Base-by-base conservation (phyloP, 257 asterid genomes). In the Perilla frutescens region DNA sequence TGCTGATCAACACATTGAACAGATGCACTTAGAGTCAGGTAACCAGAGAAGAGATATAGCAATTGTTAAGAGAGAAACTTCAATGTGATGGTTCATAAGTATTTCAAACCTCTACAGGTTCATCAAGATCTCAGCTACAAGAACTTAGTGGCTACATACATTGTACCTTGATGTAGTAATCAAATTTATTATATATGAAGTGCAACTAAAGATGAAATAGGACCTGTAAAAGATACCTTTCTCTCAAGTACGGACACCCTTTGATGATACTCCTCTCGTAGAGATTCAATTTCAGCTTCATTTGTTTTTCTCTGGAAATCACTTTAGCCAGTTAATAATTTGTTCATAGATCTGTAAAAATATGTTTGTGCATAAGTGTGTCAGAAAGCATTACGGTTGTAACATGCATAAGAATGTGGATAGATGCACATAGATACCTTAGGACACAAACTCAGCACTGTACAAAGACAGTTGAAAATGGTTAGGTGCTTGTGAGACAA, bases 191-290 rank as follows among this genome's bases (percentile, higher is more conserved):
- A 53, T 10, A 43, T 34, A 54, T 45, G 36, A 63, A 56, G 49
- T 78, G 65, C 15, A 61, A 74, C 37, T 43, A 63, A 57, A 75
- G 68, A 80, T 63, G 81, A 80, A 69, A 78, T 9, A 64, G 81
- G 73, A 80, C 62, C 75, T 62, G 80, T 53, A 57, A 68, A 26
- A 51, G 64, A 70, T 84, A 95, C 98, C 98, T 95, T 95, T 81
- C 99, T 88, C 84, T 95, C 99, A 78, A 95, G 96, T 73, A 90
- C 75, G 79, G 98, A 79, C 72, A 92, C 96, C 80, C 89, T 90
- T 74, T 87, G 96, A 84, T 90, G 98, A 76, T 88, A 92, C 85
- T 95, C 99, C 81, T 95, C 98, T 20, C 99, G 90, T 43, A 95
- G 87, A 78, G 96, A 84, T 76, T 95, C 99, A 81, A 81, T 69